A percentile compares a stretch with the other conserved stretches of the same genome.
Conservation (phyloP, 257 asterid genomes). For the Salvia hispanica region DNA sequence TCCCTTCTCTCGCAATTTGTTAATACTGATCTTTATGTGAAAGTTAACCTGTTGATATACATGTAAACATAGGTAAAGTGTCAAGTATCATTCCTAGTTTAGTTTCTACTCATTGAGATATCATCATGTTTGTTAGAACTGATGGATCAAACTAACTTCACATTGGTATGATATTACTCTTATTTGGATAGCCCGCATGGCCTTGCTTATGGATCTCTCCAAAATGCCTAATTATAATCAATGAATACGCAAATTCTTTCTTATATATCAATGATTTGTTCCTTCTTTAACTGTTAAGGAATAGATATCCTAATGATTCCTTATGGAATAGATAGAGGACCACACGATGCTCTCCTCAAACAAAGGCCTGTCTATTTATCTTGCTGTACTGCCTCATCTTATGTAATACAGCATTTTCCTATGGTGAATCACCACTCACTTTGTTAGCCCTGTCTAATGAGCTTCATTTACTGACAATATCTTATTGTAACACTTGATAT, state of each 20-base stretch:
- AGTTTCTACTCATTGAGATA: not conserved
- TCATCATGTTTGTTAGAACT: constrained; percentile 1
- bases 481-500: not conserved
- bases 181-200: not conserved
- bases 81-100: not conserved
- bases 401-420: not conserved
- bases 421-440: not conserved
- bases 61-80: constrained; percentile 66
- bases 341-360: not conserved
- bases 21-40: constrained; percentile 78
- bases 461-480: too few relatives aligned
- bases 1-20: constrained; percentile 58
- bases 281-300: not conserved
- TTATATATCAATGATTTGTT: not conserved
- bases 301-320: not conserved
- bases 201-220: not conserved
- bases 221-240: not conserved
- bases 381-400: not conserved
- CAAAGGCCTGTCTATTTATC: not conserved
- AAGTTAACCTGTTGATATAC: constrained; percentile 77
- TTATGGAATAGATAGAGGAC: not conserved
- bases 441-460: not conserved
- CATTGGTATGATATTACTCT: not conserved
- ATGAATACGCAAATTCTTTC: not conserved
- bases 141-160: constrained; percentile 1